phyloP scores from a whole-genome alignment of 495 filamentous ascomycete genomes.

The Podospora pseudoanserina region DNA sequence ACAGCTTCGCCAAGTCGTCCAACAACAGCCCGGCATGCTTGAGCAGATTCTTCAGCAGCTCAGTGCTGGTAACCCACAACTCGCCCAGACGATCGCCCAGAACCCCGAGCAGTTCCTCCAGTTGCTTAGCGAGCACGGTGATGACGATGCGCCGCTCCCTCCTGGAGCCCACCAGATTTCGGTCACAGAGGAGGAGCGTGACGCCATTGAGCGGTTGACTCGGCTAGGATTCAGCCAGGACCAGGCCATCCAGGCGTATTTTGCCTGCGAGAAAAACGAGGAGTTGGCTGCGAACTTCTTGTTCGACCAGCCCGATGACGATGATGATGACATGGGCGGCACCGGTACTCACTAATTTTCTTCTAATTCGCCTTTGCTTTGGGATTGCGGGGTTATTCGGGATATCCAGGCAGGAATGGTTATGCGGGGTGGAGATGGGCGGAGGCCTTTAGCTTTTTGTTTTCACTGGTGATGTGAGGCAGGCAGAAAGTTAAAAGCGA shows the following conservation, averaged over 20 bases:
- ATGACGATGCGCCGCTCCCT: slow-evolving; percentile 71
- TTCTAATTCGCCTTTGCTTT: not conserved
- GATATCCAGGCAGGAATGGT: not conserved
- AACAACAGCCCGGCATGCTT: slow-evolving; percentile 96
- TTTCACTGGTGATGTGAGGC: not conserved
- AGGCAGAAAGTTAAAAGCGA: not conserved
- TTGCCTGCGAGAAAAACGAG: slow-evolving; percentile 99
- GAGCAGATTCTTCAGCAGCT: slow-evolving; percentile 97
- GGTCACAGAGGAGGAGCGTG: slow-evolving; percentile 92
- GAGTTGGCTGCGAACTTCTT: slow-evolving; percentile 96
- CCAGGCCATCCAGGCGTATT: slow-evolving; percentile 95
- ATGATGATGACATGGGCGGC: slow-evolving; percentile 44
- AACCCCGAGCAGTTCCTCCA: slow-evolving; percentile 91
- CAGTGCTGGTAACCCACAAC: slow-evolving; percentile 89
- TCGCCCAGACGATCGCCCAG: slow-evolving; percentile 82
- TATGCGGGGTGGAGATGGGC: not conserved
- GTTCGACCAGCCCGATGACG: slow-evolving; percentile 93
- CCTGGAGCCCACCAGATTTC: slow-evolving; percentile 85
- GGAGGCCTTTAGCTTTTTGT: not conserved
- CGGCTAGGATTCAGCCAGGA: slow-evolving; percentile 89
- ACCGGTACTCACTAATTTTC: not conserved
- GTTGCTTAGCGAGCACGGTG: slow-evolving; percentile 77
- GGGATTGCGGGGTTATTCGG: not conserved
- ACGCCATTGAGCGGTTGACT: slow-evolving; percentile 92
- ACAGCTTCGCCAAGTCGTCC: slow-evolving; percentile 92